Conservation (phyloP, 306 rosid genomes). For the Ormosia emarginata region DNA sequence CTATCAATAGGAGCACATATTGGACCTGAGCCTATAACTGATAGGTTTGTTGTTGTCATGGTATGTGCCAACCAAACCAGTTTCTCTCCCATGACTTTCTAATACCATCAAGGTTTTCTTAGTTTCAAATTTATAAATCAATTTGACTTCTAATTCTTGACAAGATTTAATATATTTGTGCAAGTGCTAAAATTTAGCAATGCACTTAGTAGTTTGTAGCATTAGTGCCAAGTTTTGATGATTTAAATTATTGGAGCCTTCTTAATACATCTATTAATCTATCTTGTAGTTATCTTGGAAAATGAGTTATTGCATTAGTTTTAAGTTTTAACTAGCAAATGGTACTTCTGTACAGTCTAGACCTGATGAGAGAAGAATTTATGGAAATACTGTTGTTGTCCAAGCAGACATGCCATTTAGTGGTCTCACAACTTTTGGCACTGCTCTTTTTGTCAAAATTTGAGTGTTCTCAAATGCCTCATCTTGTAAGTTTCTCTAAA, state of each 20-base stretch:
- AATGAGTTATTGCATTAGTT: constrained; percentile 13
- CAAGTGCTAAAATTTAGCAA: not conserved
- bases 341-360: constrained; percentile 61
- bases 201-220: not conserved
- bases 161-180: not conserved
- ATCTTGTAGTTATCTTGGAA: constrained; percentile 17
- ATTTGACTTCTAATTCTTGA: not conserved
- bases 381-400: constrained; percentile 91
- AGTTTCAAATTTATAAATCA: not conserved
- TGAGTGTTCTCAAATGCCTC: constrained; percentile 93
- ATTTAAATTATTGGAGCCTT: not conserved
- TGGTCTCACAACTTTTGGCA: constrained; percentile 87
- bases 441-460: constrained; percentile 89
- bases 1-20: constrained; percentile 78
- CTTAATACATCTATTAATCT: not conserved
- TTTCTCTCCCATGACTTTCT: not conserved
- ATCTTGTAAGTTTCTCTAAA: constrained; percentile 56
- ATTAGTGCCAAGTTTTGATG: not conserved
- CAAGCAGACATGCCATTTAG: constrained; percentile 96
- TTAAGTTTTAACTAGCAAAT: constrained; percentile 24
- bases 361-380: constrained; percentile 84
- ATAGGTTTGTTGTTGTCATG: constrained; percentile 97
- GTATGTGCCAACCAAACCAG: constrained; percentile 36
- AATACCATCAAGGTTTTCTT: constrained; percentile 4
- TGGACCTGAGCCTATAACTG: constrained; percentile 97